Evolutionary conservation across 768 basidiomycete species (phyloP), one percentile per base, ranked within the genome.

Genomic region (Tylopilus cervinicoccineus): DNA sequence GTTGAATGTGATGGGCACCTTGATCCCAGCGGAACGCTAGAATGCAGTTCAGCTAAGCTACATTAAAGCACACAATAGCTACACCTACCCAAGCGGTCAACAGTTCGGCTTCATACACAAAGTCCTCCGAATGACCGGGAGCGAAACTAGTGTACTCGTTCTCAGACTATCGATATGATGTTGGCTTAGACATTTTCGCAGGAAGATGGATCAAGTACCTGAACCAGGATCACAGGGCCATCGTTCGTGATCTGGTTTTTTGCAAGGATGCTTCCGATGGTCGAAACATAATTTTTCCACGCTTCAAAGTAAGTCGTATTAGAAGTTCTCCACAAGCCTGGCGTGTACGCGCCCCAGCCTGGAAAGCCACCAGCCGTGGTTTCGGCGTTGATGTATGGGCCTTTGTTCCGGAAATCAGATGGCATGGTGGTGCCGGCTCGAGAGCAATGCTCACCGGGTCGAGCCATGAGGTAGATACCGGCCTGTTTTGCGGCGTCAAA

Each of bases 211-310:
- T 67, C 20, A 65, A 29, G 45, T 34, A 48, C 50, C 38, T 47
- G 53, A 31, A 60, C 54, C 8, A 74, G 32, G 70, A 69, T 69
- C 70, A 81, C 75, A 19, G 81, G 80, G 6, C 82, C 82, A 10
- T 79, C 82, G 19, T 78, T 74, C 12, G 77, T 75, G 51, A 83
- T 76, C 59, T 84, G 79, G 54, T 82, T 77, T 47, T 61, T 66
- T 2, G 78, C 74, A 27, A 81, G 71, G 28, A 81, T 67, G 43
- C 72, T 69, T 5, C 76, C 69, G 10, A 83, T 68, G 1, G 69
- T 63, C 5, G 74, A 76, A 65, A 81, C 68, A 51, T 83, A 83
- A 12, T 75, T 76, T 17, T 65, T 66, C 81, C 81, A 84, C 2
- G 80, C 80, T 67, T 50, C 49, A 27, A 44, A 51, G 57, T 78